Conservation (phyloP, 805 yeast species). For the Scheffersomyces stipitis region DNA sequence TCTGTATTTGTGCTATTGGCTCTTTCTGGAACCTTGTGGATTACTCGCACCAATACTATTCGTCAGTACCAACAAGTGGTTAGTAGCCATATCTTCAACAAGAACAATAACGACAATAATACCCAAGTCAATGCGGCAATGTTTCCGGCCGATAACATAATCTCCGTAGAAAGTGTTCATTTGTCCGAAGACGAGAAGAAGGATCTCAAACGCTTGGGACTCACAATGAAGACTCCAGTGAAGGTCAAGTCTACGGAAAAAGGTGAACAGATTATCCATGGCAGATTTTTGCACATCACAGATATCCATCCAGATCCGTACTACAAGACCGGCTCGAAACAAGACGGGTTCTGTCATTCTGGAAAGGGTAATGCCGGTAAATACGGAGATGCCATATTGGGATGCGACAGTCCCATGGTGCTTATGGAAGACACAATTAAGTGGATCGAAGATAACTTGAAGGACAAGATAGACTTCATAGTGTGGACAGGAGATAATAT, state of each 20-base stretch:
- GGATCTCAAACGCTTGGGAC: conserved; percentile 22
- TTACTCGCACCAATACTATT: too few relatives aligned
- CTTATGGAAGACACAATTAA: conserved; percentile 61
- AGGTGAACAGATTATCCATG: conserved; percentile 48
- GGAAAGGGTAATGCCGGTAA: conserved; percentile 56
- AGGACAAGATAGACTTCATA: conserved; percentile 79
- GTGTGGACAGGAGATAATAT: conserved; percentile 92
- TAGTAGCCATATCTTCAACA: too few relatives aligned
- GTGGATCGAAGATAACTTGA: conserved; percentile 65
- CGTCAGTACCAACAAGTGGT: too few relatives aligned
- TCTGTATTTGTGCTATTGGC: too few relatives aligned
- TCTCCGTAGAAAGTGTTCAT: neutral
- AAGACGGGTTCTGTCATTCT: conserved; percentile 56
- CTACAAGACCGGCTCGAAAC: conserved; percentile 52
- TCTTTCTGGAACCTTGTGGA: too few relatives aligned
- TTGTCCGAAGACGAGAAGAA: conserved; percentile 1
- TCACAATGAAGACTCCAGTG: conserved; percentile 34
- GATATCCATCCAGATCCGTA: conserved; percentile 83
- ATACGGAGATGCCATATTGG: conserved; percentile 72
- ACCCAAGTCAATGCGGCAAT: too few relatives aligned
- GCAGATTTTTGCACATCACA: conserved; percentile 81
- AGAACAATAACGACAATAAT: too few relatives aligned
- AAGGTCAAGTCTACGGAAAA: conserved; percentile 19
- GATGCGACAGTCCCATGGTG: conserved; percentile 74
- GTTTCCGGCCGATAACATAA: neutral